Evolutionary conservation across 805 yeast species (phyloP).

Genomic region (Priceomyces fermenticarens): DNA sequence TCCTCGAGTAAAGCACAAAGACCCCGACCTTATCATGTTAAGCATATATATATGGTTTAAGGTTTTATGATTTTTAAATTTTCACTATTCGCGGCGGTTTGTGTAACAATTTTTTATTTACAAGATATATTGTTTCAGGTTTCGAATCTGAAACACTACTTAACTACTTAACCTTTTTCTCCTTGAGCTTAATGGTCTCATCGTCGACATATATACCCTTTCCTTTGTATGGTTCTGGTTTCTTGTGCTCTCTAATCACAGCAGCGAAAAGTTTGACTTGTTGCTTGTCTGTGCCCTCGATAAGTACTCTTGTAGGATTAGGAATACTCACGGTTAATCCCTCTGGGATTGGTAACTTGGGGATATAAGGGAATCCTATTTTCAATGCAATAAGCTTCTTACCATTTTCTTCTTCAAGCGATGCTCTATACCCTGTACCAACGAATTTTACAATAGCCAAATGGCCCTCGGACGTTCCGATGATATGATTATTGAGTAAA

Average conservation of each 20-base stretch:
- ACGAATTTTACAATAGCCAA: conserved; percentile 80
- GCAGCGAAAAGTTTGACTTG: conserved; percentile 88
- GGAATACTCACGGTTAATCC: conserved; percentile 76
- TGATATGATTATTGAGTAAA: conserved; percentile 67
- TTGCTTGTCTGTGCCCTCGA: conserved; percentile 88
- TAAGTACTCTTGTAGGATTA: conserved; percentile 75
- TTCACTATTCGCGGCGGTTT: neutral
- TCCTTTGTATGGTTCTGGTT: conserved; percentile 98
- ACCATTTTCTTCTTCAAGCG: conserved; percentile 50
- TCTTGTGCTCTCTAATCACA: conserved; percentile 76
- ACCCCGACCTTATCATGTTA: conserved; percentile 6
- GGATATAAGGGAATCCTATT: conserved; percentile 83
- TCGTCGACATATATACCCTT: conserved; percentile 92
- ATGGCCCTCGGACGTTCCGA: conserved; percentile 94
- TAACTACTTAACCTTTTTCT: conserved; percentile 79
- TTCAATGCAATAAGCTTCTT: conserved; percentile 69
- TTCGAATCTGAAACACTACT: neutral
- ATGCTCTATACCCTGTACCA: conserved; percentile 96
- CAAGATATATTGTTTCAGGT: neutral
- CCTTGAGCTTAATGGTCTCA: conserved; percentile 88
- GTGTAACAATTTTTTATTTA: conserved; percentile 2
- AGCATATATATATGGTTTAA: neutral
- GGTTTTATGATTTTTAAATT: neutral
- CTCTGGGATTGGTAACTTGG: conserved; percentile 72
- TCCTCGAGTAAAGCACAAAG: conserved; percentile 18